Conservation (phyloP, 179 eudicot genomes). For the Monotropa hypopitys region DNA sequence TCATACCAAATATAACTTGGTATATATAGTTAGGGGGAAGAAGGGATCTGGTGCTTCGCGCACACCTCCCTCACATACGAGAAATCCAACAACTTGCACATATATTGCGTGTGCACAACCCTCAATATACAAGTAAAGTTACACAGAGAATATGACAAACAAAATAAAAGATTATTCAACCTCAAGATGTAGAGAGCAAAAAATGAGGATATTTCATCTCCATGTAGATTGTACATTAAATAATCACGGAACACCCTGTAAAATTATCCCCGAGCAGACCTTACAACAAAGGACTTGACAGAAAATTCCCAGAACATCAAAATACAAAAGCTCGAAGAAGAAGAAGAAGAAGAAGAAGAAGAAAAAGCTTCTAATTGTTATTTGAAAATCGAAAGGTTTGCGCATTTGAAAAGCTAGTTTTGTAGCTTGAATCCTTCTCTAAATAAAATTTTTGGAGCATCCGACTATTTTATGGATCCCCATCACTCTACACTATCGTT, state of each 20-base stretch:
- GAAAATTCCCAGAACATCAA: neutral
- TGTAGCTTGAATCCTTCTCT: conserved; percentile 9
- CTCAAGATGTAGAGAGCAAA: neutral
- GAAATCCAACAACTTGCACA: no score
- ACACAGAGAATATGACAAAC: neutral
- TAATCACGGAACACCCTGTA: neutral
- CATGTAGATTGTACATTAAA: neutral
- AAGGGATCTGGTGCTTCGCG: no score
- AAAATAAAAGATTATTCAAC: neutral
- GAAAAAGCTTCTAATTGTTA: neutral
- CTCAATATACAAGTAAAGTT: neutral
- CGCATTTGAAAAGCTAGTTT: neutral
- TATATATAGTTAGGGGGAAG: no score
- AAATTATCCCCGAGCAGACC: neutral
- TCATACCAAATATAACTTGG: no score
- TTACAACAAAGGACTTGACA: conserved; percentile 1
- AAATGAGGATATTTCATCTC: conserved; percentile 11
- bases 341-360: neutral
- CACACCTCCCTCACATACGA: no score
- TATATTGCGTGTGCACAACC: no score
- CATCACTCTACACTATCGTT: conserved; percentile 15
- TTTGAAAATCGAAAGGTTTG: neutral
- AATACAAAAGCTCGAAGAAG: neutral
- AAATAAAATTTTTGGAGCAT: conserved; percentile 8
- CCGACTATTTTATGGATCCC: conserved; percentile 10